Evolutionary conservation across 805 yeast species (phyloP), one percentile per base, ranked within the genome.

Genomic region (Alloascoidea hylecoeti): DNA sequence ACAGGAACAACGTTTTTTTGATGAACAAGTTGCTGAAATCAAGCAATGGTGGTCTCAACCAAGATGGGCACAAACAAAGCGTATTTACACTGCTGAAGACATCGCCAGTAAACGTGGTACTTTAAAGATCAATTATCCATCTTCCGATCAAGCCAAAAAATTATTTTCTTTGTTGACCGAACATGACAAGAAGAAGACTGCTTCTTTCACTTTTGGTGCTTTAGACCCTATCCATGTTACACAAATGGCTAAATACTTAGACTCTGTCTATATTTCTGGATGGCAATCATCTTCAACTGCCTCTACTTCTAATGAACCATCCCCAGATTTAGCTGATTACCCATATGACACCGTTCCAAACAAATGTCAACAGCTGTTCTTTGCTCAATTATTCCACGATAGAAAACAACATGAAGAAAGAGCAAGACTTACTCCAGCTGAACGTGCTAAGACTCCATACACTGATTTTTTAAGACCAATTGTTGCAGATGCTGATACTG

Each of bases 261-360:
- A 88, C 61, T 73, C 94, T 9, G 72, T 89, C 49, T 89, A 89
- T 60, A 94, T 89, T 46, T 81, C 94, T 33, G 98, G 98, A 39
- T 89, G 98, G 98, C 98, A 89, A 68, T 88, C 95, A 60, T 86
- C 96, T 36, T 86, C 96, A 16, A 89, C 97, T 39, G 96, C 97
- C 39, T 86, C 96, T 14, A 83, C 95, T 33, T 83, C 96, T 33
- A 89, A 89, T 58, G 97, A 89, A 66, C 98, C 97, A 27, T 84
- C 95, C 33, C 97, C 97, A 41, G 98, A 89, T 68, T 72, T 89
- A 54, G 98, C 98, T 38, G 98, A 89, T 63, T 89, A 89, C 62
- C 98, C 98, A 42, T 81, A 81, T 82, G 96, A 89, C 61, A 89
- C 98, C 18, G 98, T 89, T 44, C 98, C 98, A 55, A 88, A 88